Percentiles rank a stretch among this genome's conserved stretches.
Evolutionary conservation across 2,329 filamentous ascomycete species (phyloP).

Genomic region (Bretziella fagacearum): DNA sequence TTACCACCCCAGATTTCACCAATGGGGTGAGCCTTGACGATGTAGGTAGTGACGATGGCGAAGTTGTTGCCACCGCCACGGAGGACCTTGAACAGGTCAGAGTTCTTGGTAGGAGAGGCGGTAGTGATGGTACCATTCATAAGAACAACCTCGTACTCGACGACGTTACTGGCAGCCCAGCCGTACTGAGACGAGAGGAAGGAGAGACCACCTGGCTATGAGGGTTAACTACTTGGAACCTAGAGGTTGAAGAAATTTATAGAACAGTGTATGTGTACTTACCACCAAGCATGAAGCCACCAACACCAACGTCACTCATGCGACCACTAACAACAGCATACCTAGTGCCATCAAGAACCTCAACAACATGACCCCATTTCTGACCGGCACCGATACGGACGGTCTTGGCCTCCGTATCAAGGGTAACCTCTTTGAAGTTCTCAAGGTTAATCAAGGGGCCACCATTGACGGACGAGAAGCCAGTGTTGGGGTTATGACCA

Average conservation of each 20-base stretch:
- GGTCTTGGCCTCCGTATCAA: constrained; percentile 18
- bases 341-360: constrained; percentile 19
- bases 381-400: constrained; percentile 29
- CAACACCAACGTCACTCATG: constrained; percentile 21
- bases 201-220: constrained; percentile 12
- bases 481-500: constrained; percentile 21
- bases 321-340: constrained; percentile 29
- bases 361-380: constrained; percentile 24
- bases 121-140: constrained; percentile 27
- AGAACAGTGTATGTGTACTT: constrained; percentile 17
- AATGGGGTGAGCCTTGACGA: constrained; percentile 24
- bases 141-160: constrained; percentile 29
- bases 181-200: constrained; percentile 22
- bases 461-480: constrained; percentile 19
- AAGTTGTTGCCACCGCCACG: constrained; percentile 39
- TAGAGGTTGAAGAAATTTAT: neutral
- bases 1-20: constrained; percentile 23
- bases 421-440: constrained; percentile 15
- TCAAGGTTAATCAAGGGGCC: constrained; percentile 18
- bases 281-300: constrained; percentile 19
- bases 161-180: constrained; percentile 29
- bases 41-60: constrained; percentile 36
- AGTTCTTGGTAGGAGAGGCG: constrained; percentile 26
- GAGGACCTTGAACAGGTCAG: constrained; percentile 41
- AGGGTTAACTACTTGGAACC: neutral